Percentiles rank a stretch among this genome's conserved stretches.
phyloP scores from a whole-genome alignment of 441 rosid genomes.

The Euphorbia corollata region DNA sequence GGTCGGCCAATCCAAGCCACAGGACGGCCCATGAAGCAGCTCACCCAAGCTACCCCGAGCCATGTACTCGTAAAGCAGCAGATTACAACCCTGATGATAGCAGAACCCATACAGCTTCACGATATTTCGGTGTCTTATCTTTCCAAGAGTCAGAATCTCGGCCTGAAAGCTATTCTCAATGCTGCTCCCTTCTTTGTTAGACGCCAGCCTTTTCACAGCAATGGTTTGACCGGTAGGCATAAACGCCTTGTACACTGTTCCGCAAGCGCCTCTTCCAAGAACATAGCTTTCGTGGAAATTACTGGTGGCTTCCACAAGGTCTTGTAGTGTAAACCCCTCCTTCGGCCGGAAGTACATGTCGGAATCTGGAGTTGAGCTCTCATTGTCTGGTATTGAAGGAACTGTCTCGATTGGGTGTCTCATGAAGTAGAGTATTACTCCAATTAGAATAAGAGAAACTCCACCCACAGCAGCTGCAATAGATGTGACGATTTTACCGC shows the following conservation, averaged over 20 bases:
- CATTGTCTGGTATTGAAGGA: conserved; percentile 47
- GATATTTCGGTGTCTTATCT: conserved; percentile 86
- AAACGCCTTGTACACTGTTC: conserved; percentile 80
- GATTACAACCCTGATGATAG: conserved; percentile 71
- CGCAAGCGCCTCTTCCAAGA: conserved; percentile 85
- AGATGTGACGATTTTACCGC: conserved; percentile 51
- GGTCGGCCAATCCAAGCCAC: conserved; percentile 71
- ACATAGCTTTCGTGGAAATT: conserved; percentile 73
- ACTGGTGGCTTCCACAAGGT: conserved; percentile 63
- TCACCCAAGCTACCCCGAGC: conserved; percentile 83
- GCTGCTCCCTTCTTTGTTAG: conserved; percentile 70
- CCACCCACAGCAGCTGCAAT: conserved; percentile 64
- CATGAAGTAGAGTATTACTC: conserved; percentile 53
- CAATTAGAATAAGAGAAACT: conserved; percentile 66
- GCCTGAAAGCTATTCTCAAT: conserved; percentile 83
- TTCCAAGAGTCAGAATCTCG: conserved; percentile 84
- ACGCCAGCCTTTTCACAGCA: conserved; percentile 74
- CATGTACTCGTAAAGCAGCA: conserved; percentile 89
- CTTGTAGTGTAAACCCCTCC: conserved; percentile 71
- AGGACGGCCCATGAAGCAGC: conserved; percentile 58
- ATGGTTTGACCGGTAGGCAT: conserved; percentile 67
- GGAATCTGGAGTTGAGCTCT: conserved; percentile 39
- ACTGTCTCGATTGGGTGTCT: conserved; percentile 42
- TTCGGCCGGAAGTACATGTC: conserved; percentile 80
- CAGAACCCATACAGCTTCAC: conserved; percentile 89